phyloP scores from a whole-genome alignment of 306 rosid species.

The Vigna trinervia region DNA sequence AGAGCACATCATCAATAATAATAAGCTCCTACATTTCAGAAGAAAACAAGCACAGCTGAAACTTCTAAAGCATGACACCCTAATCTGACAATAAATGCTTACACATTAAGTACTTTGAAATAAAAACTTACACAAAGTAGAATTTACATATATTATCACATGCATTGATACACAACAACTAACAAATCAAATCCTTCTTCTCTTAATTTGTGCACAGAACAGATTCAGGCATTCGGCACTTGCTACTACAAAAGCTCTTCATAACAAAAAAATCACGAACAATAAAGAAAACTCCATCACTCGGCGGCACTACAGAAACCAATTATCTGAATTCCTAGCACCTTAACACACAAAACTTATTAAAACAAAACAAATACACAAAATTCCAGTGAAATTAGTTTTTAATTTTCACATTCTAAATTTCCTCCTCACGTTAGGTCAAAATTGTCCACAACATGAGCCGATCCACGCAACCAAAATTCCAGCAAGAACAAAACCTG shows the following conservation, averaged over 20 bases:
- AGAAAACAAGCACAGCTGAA: conserved; percentile 41
- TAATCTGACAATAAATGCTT: conserved; percentile 2
- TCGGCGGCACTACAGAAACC: not conserved
- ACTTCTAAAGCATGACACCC: not conserved
- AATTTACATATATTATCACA: not conserved
- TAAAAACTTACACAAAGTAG: not conserved
- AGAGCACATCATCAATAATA: conserved; percentile 88
- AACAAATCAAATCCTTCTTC: not conserved
- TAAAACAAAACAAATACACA: not conserved
- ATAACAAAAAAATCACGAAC: not conserved
- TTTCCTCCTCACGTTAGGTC: not conserved
- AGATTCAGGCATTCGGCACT: not conserved
- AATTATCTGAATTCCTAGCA: conserved; percentile 9
- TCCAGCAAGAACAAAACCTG: not conserved
- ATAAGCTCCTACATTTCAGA: conserved; percentile 77
- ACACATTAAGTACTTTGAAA: conserved; percentile 18
- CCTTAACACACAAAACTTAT: not conserved
- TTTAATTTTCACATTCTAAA: too few relatives aligned
- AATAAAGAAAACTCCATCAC: conserved; percentile 1
- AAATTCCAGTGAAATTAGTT: not conserved
- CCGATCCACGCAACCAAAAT: not conserved
- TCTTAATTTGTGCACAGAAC: not conserved
- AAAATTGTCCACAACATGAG: conserved; percentile 3
- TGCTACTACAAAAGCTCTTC: not conserved
- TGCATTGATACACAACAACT: not conserved